Evolutionary conservation across 371 early-diverging fungal species (phyloP).

Genomic region (Fennellomyces sp.): DNA sequence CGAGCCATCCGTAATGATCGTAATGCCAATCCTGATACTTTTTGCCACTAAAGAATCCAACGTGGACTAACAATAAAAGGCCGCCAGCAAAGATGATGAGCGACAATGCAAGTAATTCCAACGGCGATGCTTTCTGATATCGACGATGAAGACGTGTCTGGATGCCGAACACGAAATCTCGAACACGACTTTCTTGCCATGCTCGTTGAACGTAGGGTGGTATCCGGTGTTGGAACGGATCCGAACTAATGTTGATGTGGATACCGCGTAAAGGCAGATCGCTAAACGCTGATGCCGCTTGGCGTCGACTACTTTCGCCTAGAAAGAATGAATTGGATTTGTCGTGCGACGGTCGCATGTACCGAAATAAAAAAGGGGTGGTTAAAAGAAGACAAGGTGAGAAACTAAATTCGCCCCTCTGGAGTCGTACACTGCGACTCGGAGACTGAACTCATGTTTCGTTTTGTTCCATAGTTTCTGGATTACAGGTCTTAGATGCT

Average conservation of each 20-base stretch:
- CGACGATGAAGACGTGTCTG: conserved; percentile 26
- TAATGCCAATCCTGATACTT: conserved; percentile 50
- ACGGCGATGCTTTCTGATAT: conserved; percentile 25
- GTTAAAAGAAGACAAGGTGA: no score
- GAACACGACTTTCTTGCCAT: conserved; percentile 49
- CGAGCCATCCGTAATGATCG: conserved; percentile 27
- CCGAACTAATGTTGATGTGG: conserved; percentile 56
- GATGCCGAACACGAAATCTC: conserved; percentile 16
- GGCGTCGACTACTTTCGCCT: not conserved
- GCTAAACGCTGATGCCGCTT: not conserved
- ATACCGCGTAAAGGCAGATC: conserved; percentile 39
- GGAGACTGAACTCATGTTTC: not conserved
- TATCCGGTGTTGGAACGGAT: conserved; percentile 56
- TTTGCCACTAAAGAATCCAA: conserved; percentile 50
- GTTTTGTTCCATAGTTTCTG: not conserved
- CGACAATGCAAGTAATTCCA: conserved; percentile 16
- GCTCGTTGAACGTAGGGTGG: conserved; percentile 46
- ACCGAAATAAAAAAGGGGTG: no score
- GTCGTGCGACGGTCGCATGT: conserved; percentile 4
- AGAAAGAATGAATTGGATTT: not conserved
- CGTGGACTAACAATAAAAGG: conserved; percentile 36
- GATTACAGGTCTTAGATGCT: not conserved
- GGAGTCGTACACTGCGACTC: no score
- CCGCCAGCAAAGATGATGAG: conserved; percentile 18
- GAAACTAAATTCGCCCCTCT: no score